Evolutionary conservation across 345 rosid species (phyloP), one percentile per base, ranked within the genome.

Genomic region (Eucalyptus polybractea): DNA sequence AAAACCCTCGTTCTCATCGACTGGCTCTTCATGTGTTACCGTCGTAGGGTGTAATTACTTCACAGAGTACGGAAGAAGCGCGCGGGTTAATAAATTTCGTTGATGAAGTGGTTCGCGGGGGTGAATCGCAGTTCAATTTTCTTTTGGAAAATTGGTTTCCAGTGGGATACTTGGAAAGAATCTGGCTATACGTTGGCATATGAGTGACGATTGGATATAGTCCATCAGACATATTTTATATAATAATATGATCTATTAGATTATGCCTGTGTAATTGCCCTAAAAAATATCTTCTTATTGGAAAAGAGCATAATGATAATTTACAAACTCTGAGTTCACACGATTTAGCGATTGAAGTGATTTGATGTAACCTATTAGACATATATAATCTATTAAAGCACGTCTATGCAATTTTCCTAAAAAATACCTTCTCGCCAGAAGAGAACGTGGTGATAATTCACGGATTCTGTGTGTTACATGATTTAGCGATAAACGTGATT

Each of bases 391-490:
- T 19, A 37, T 72, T 33, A 5, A 7, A 37, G 45, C 24, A 19
- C 3, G 8, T 5, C 0, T 19, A 1, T 1, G 2, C 12, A 17
- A 33, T 69, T 5, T 17, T 2, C 7, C 14, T 3, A 6, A 37
- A 37, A 72, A 37, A 19, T 17, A 37, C 81, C 25, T 72, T 10
- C 13, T 37, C 4, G 2, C 45, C 0, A 2, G 0, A 31, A 67
- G 22, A 67, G 40, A 31, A 4, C 6, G 2, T 15, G 22, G 3
- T 3, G 1, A 13, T n/a, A 12, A n/a, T 14, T n/a, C 37, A n/a
- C 6, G 3, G n/a, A n/a, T 8, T 65, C 3, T 2, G 0, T 8
- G 44, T 33, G 10, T 33, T 9, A 1, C 2, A 3, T 5, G 25
- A 17, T 33, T 69, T 19, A 33, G 10, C 3, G 2, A 17, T 69